Evolutionary conservation across 345 rosid species (phyloP).

Genomic region (Brassica cretica): DNA sequence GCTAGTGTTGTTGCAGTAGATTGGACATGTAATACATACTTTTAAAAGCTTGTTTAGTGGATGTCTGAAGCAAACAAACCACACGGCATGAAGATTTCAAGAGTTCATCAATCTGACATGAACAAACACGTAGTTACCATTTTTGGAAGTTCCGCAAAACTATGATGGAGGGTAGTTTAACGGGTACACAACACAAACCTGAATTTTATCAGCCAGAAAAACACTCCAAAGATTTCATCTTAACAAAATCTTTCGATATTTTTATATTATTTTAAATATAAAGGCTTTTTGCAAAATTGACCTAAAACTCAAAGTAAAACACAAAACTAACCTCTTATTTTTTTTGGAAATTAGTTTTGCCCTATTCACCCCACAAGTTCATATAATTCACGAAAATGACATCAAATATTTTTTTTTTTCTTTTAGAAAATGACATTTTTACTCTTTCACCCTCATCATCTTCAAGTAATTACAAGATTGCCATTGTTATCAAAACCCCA

Average conservation of each 20-base stretch:
- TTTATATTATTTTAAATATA: no score
- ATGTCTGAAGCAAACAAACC: neutral
- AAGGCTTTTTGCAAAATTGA: no score
- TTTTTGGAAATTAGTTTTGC: no score
- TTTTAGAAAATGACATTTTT: no score
- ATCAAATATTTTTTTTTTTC: no score
- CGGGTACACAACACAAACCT: neutral
- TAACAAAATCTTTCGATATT: neutral
- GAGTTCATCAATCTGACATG: neutral
- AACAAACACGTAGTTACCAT: neutral
- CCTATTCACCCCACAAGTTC: no score
- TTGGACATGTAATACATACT: constrained; percentile 1
- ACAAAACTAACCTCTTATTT: no score
- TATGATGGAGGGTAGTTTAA: neutral
- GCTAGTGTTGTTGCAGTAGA: constrained; percentile 8
- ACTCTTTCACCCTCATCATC: no score
- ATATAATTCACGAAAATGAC: no score
- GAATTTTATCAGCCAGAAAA: neutral
- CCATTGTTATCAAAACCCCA: no score
- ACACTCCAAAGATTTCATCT: neutral
- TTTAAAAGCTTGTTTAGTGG: neutral
- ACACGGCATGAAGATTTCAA: neutral
- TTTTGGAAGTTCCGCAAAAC: neutral
- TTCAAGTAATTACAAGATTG: no score
- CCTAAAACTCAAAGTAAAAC: no score